Evolutionary conservation across 192 early-diverging fungal species (phyloP), one percentile per base, ranked within the genome.

Genomic region (Backusella psychrophila): DNA sequence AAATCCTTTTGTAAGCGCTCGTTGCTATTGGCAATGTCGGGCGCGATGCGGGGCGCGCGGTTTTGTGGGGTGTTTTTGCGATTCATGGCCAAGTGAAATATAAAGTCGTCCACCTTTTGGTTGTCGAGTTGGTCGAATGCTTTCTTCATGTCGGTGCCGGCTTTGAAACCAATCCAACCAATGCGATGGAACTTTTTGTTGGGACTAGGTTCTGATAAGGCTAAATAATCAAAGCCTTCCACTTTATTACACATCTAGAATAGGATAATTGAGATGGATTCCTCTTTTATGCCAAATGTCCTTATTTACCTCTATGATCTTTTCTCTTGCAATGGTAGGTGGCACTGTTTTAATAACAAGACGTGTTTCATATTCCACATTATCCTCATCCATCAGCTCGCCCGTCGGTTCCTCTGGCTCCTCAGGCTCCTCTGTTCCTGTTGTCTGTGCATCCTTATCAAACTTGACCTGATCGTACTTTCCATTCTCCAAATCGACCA

Each of bases 151-250:
- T 97, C 92, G n/a, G 94, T 93, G 23, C 91, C 95, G 33, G 93
- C 85, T 66, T 92, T 88, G 76, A 98, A 97, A 26, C 91, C 88
- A 75, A 96, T 91, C 97, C 97, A 99, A 12, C 96, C 97, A 73
- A 96, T 87, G 17, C 97, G 92, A 80, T 93, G 89, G 82, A 93
- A 93, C 75, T 94, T 91, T 80, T 94, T 94, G 77, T 89, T 86
- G 36, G 93, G 89, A 23, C 89, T 89, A 3, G 97, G 96, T 74
- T 97, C 96, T 15, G 93, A 93, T 6, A 99, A 80, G 12, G 93
- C 91, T 36, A 97, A 83, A 82, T 93, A 91, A 76, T 93, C 86
- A 84, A 93, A 99, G 0, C 97, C 96, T 17, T 89, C 82, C n/a
- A 92, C 84, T 33, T 89, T 83, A 65, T 88, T 78, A 72, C 91